Base-by-base conservation (phyloP, 2,329 filamentous ascomycete species). In the Thelonectria discophora region DNA sequence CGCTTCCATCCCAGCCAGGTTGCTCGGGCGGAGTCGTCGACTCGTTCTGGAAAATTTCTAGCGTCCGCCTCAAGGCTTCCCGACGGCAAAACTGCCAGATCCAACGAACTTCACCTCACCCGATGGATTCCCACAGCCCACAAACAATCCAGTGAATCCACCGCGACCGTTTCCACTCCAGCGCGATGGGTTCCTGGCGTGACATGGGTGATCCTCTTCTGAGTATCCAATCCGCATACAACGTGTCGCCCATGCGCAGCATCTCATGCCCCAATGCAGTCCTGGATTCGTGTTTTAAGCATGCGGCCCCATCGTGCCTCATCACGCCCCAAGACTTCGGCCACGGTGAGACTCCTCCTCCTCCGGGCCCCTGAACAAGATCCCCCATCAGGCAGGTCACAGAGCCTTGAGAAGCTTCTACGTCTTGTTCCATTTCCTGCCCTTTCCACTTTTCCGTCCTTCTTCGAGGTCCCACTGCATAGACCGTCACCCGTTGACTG, bases 31-130 rank as follows among this genome's bases (percentile, higher is more conserved):
- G 58, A 47, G 21, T 21, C 34, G 32, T 37, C 24, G 3, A 17
- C 45, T 52, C 7, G 32, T 72, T 72, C 69, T 72, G 56, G 69
- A 72, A 72, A 63, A 58, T 69, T 72, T 72, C 69, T 72, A 72
- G 69, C 66, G 66, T 52, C 50, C 50, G 60, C 58, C 62, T 64
- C 39, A 56, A 30, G 55, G 49, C 57, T 50, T 55, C 32, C 46
- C 43, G 11, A 20, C 47, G 60, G 51, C 49, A 65, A 24, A 45
- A 51, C 58, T 58, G 48, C 58, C 37, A 62, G 58, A 66, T 71
- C 61, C 61, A 62, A 61, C 47, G 55, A 65, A 67, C 65, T 62
- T 69, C 67, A 65, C 65, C 64, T 69, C 67, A 65, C 55, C 55
- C 52, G 58, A 69, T 71, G 52, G n/a, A 50, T 27, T 34, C 30